These are phyloP conservation scores for Suhomyces xylopsoci DNA, from an alignment of 805 yeast species.

Conservation along the genomic window DNA sequence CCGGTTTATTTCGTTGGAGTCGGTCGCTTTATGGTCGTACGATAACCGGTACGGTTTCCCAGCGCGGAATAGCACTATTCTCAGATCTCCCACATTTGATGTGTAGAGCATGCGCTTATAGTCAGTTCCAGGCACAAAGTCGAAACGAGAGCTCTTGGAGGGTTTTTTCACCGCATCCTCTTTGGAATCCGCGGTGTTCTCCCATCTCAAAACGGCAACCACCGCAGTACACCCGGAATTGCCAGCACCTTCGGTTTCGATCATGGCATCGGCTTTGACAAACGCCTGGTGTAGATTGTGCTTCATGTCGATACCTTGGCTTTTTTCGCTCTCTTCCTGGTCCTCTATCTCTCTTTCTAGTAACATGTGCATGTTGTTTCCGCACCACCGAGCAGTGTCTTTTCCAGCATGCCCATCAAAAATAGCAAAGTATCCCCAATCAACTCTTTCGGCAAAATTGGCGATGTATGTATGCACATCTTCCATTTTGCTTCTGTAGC, in stretches of 20 bases:
- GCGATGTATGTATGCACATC: conserved; percentile 93
- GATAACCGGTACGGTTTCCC: conserved; percentile 76
- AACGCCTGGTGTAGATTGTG: conserved; percentile 68
- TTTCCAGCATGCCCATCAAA: conserved; percentile 98
- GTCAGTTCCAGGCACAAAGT: conserved; percentile 44
- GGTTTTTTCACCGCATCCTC: conserved; percentile 8
- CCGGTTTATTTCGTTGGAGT: conserved; percentile 69
- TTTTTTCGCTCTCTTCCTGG: conserved; percentile 5
- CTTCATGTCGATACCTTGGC: conserved; percentile 60
- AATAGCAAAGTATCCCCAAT: conserved; percentile 93
- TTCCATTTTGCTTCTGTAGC: conserved; percentile 88
- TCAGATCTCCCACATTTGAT: conserved; percentile 92
- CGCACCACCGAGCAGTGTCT: conserved; percentile 92
- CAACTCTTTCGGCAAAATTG: conserved; percentile 84
- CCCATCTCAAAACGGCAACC: conserved; percentile 89
- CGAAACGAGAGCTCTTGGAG: conserved; percentile 30
- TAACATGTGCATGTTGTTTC: conserved; percentile 72
- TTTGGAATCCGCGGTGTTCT: conserved; percentile 27
- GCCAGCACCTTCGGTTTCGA: conserved; percentile 59
- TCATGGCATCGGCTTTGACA: conserved; percentile 67
- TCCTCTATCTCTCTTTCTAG: conserved; percentile 52
- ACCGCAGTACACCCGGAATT: conserved; percentile 94
- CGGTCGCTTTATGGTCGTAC: conserved; percentile 93
- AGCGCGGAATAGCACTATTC: conserved; percentile 74
- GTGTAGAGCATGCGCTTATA: conserved; percentile 81